phyloP scores from a whole-genome alignment of 2,329 filamentous ascomycete species.

The Lachnellula suecica region DNA sequence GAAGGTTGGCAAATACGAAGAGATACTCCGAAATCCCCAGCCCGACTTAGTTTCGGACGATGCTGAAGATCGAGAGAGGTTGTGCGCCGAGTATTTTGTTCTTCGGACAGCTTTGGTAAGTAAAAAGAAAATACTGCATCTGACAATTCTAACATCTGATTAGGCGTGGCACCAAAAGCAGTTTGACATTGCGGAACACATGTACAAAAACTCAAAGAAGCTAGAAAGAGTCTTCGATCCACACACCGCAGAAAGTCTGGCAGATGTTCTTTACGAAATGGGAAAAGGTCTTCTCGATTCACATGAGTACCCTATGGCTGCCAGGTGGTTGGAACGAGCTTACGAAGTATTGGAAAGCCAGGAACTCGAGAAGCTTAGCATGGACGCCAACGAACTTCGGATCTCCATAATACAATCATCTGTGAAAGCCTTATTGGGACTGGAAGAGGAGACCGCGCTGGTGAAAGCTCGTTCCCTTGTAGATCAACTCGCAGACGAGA shows the following conservation, averaged over 20 bases:
- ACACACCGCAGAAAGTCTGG: slow-evolving; percentile 56
- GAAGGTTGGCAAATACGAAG: slow-evolving; percentile 59
- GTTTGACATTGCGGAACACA: slow-evolving; percentile 74
- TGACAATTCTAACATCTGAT: slow-evolving; percentile 22
- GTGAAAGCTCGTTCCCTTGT: slow-evolving; percentile 57
- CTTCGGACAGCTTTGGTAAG: slow-evolving; percentile 54
- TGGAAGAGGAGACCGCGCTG: slow-evolving; percentile 42
- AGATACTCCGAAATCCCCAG: slow-evolving; percentile 35
- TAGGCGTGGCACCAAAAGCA: slow-evolving; percentile 75
- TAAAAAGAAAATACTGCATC: background rate
- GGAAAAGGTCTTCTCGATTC: slow-evolving; percentile 58
- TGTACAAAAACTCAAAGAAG: slow-evolving; percentile 62
- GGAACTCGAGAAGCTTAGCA: slow-evolving; percentile 54
- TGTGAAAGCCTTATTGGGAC: slow-evolving; percentile 53
- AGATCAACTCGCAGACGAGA: slow-evolving; percentile 58
- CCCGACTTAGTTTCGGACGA: slow-evolving; percentile 21
- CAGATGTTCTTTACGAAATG: slow-evolving; percentile 71
- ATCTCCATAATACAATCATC: slow-evolving; percentile 65
- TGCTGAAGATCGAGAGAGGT: slow-evolving; percentile 30
- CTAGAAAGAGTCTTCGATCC: slow-evolving; percentile 43
- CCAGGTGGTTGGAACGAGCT: slow-evolving; percentile 74
- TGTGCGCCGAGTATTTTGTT: slow-evolving; percentile 33
- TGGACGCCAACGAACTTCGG: slow-evolving; percentile 62
- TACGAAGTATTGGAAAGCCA: slow-evolving; percentile 56
- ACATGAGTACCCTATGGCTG: slow-evolving; percentile 53